These are phyloP conservation scores for Fragaria vesca DNA, from an alignment of 306 rosid genomes.

Conservation along the genomic window DNA sequence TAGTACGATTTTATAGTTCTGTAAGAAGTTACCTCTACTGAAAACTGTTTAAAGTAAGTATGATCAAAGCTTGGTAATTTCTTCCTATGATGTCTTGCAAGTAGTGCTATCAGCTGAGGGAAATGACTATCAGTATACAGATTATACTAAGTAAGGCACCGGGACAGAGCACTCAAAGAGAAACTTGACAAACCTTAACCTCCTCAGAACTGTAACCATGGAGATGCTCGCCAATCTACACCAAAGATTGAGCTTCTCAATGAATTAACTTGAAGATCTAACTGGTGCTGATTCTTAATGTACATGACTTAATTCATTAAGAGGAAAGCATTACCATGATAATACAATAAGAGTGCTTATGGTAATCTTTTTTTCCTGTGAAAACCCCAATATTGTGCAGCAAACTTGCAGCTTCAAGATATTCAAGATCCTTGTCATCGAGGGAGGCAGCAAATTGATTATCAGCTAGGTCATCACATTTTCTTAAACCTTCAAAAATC, in stretches of 20 bases:
- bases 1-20: background rate
- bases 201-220: slow-evolving; percentile 35
- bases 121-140: slow-evolving; percentile 13
- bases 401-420: slow-evolving; percentile 40
- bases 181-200: slow-evolving; percentile 33
- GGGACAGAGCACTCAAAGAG: slow-evolving; percentile 4
- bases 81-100: slow-evolving; percentile 36
- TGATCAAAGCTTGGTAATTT: slow-evolving; percentile 34
- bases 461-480: slow-evolving; percentile 11
- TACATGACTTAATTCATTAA: background rate
- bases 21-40: slow-evolving; percentile 23
- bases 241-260: background rate
- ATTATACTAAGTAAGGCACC: background rate
- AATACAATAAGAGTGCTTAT: slow-evolving; percentile 31
- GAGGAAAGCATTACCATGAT: slow-evolving; percentile 27
- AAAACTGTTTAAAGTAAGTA: slow-evolving; percentile 19
- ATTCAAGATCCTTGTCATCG: slow-evolving; percentile 36
- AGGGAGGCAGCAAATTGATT: slow-evolving; percentile 20
- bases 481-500: slow-evolving; percentile 36
- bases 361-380: slow-evolving; percentile 35
- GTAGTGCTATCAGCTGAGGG: slow-evolving; percentile 39
- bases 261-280: background rate
- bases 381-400: slow-evolving; percentile 41
- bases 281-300: background rate
- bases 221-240: slow-evolving; percentile 31